phyloP scores from a whole-genome alignment of 129 eudicot genomes.

The Cynara cardunculus region DNA sequence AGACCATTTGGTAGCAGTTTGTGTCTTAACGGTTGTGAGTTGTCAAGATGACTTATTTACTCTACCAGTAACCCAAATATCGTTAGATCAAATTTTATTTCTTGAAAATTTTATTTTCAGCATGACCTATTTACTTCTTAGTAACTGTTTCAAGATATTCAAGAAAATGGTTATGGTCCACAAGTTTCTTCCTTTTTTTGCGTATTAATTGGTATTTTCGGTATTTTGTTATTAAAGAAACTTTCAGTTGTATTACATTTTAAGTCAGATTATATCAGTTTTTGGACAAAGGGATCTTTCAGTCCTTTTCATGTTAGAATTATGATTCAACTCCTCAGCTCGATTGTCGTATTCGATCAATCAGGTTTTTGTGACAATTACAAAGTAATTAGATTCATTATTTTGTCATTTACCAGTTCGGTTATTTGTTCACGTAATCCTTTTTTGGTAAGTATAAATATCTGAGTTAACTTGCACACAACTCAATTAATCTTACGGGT shows the following conservation, averaged over 20 bases:
- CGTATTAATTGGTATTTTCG: not conserved
- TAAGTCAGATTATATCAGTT: not conserved
- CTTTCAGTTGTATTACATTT: not conserved
- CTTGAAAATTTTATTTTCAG: not conserved
- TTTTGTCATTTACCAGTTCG: not conserved
- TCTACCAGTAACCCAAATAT: too few relatives aligned
- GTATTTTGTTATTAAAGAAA: not conserved
- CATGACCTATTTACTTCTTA: not conserved
- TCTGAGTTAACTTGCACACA: too few relatives aligned
- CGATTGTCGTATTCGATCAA: not conserved
- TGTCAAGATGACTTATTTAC: too few relatives aligned
- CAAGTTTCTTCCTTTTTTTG: not conserved
- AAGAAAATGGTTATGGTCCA: not conserved
- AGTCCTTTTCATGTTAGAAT: not conserved
- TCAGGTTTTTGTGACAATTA: not conserved
- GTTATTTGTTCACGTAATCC: not conserved
- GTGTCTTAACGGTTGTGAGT: not conserved
- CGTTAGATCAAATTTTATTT: too few relatives aligned
- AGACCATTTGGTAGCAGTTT: too few relatives aligned
- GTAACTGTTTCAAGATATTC: not conserved
- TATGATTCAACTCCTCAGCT: not conserved
- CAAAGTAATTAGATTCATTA: not conserved
- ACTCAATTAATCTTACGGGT: too few relatives aligned
- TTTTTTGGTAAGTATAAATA: not conserved
- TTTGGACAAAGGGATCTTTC: not conserved